Conservation (phyloP, 2,329 filamentous ascomycete genomes). For the Ascochyta clinopodiicola region DNA sequence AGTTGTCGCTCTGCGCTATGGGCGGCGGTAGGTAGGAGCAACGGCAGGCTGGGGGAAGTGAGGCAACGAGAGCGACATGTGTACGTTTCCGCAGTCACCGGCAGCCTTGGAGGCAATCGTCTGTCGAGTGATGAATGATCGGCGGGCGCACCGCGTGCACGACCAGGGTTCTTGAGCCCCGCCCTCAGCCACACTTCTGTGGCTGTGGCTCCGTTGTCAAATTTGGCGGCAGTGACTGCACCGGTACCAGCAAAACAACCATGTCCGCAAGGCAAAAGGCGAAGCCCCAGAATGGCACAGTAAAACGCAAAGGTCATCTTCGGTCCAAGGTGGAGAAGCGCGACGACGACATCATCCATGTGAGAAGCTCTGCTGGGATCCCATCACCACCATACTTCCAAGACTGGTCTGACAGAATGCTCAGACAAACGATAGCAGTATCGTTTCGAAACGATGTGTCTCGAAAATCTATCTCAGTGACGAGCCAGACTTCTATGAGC, state of each 20-base stretch:
- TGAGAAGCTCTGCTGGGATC: conserved; percentile 42
- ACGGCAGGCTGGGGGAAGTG: conserved; percentile 1
- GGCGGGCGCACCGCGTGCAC: conserved; percentile 20
- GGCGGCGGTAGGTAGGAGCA: conserved; percentile 15
- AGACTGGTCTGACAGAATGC: conserved; percentile 47
- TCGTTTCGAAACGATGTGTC: conserved; percentile 92
- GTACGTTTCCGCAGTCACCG: conserved; percentile 12
- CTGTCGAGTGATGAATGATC: conserved; percentile 14
- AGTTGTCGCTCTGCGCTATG: conserved; percentile 14
- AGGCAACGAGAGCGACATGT: conserved; percentile 20
- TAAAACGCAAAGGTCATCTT: conserved; percentile 21
- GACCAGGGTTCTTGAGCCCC: conserved; percentile 31
- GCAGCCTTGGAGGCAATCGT: conserved; percentile 16
- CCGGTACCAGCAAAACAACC: conserved; percentile 4
- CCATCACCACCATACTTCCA: not conserved
- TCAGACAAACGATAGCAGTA: conserved; percentile 85
- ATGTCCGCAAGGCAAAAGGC: conserved; percentile 22
- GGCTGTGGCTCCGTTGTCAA: conserved; percentile 20
- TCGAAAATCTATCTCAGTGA: conserved; percentile 81
- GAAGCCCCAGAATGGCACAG: conserved; percentile 18
- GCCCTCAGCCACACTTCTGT: conserved; percentile 26
- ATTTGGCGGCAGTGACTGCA: conserved; percentile 10
- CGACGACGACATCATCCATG: conserved; percentile 65
- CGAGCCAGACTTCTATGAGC: conserved; percentile 83
- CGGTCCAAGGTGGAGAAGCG: conserved; percentile 40